phyloP scores from a whole-genome alignment of 176 grass and related monocot species.

The Carex myosuroides region DNA sequence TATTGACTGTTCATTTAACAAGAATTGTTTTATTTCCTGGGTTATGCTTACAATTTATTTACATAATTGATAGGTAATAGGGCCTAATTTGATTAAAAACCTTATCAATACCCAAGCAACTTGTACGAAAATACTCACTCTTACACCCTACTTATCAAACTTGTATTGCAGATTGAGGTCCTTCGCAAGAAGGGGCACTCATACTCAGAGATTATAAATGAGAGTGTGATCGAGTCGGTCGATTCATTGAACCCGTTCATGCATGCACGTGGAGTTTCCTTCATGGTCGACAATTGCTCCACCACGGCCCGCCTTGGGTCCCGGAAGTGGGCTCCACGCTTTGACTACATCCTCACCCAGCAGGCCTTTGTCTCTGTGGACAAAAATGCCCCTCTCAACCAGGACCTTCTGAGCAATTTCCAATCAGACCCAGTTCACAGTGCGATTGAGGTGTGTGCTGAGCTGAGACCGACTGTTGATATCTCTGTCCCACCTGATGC shows the following conservation, averaged over 20 bases:
- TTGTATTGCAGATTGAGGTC: slow-evolving; percentile 56
- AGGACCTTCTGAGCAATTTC: slow-evolving; percentile 92
- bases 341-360: slow-evolving; percentile 81
- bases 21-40: neutral
- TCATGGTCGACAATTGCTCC: slow-evolving; percentile 96
- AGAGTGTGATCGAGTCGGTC: slow-evolving; percentile 80
- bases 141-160: neutral
- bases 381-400: slow-evolving; percentile 45
- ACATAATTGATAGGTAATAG: neutral
- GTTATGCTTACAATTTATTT: neutral
- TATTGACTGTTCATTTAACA: neutral
- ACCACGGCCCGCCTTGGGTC: slow-evolving; percentile 83
- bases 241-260: slow-evolving; percentile 93
- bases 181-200: slow-evolving; percentile 77
- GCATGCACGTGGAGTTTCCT: slow-evolving; percentile 89
- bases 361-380: slow-evolving; percentile 62
- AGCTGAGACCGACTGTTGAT: slow-evolving; percentile 77
- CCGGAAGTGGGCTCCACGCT: slow-evolving; percentile 85
- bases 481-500: slow-evolving; percentile 78
- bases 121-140: neutral
- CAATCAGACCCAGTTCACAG: slow-evolving; percentile 62
- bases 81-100: neutral
- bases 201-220: slow-evolving; percentile 80
- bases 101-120: neutral
- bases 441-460: slow-evolving; percentile 68